Evolutionary conservation across 768 basidiomycete genomes (phyloP).

Genomic region (Mycena rosella): DNA sequence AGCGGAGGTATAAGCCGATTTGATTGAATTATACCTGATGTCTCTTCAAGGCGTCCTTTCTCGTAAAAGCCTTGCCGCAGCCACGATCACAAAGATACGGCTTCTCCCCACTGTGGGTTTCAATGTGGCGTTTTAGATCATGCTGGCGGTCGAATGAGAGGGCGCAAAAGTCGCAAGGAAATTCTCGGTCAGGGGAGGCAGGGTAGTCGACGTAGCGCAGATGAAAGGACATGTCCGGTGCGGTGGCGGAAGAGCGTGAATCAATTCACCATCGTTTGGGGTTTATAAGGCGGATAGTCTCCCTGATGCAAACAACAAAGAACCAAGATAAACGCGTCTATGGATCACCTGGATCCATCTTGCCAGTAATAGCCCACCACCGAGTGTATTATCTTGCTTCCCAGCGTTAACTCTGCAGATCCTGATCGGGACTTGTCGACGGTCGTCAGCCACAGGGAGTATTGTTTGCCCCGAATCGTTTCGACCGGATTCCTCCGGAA

Average conservation of each 20-base stretch:
- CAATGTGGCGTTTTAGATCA: constrained; percentile 70
- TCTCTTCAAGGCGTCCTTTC: background rate
- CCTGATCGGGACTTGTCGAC: constrained; percentile 2
- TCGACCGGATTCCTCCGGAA: too few species aligned
- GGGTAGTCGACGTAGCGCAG: constrained; percentile 50
- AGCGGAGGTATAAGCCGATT: background rate
- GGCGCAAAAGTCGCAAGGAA: constrained; percentile 64
- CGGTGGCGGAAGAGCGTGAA: background rate
- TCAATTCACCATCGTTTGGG: background rate
- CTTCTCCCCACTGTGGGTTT: constrained; percentile 73
- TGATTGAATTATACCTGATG: background rate
- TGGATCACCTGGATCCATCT: constrained; percentile 2
- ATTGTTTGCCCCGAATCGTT: too few species aligned
- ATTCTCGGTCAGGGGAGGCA: constrained; percentile 58
- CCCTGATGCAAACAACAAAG: background rate
- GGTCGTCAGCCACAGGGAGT: too few species aligned
- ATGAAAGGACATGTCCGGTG: constrained; percentile 17
- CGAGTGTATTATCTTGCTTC: background rate
- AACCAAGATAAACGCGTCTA: background rate
- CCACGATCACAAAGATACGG: constrained; percentile 71
- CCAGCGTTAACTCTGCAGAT: background rate
- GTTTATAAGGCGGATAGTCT: constrained; percentile 9
- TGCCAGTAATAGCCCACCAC: too few species aligned
- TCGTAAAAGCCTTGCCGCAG: constrained; percentile 70
- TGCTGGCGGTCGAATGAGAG: constrained; percentile 73